phyloP scores from a whole-genome alignment of 1,139 yeast genomes.

The Casaregolazyma lundiana region DNA sequence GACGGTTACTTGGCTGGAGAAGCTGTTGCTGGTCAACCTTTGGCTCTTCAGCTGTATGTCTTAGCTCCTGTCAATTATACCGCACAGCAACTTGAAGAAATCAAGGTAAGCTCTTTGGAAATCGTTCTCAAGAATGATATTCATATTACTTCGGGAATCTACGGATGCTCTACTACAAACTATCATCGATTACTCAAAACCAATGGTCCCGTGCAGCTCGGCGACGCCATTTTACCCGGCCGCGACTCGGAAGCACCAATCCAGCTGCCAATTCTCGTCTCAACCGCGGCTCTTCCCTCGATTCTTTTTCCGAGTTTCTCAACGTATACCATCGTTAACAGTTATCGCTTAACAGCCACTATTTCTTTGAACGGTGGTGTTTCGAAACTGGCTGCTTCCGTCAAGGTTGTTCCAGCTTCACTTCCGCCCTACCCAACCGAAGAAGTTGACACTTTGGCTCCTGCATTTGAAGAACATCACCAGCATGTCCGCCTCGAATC shows the following conservation, averaged over 20 bases:
- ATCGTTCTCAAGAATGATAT: conserved; percentile 9
- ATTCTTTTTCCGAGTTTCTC: conserved; percentile 4
- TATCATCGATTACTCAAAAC: conserved; percentile 3
- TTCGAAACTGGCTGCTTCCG: conserved; percentile 5
- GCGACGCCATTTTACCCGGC: background rate
- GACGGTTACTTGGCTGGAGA: conserved; percentile 6
- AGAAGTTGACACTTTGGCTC: conserved; percentile 2
- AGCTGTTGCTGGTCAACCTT: conserved; percentile 3
- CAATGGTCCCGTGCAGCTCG: background rate
- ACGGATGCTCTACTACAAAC: conserved; percentile 6
- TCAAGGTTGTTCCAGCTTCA: conserved; percentile 6
- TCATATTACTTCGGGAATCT: conserved; percentile 6
- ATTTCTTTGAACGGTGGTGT: conserved; percentile 6
- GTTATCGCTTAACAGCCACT: conserved; percentile 4
- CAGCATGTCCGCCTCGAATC: conserved; percentile 6
- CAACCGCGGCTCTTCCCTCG: background rate
- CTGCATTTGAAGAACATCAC: conserved; percentile 9
- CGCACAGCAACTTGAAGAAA: background rate
- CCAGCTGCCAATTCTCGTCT: background rate
- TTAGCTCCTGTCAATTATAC: background rate
- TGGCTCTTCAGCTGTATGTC: conserved; percentile 1
- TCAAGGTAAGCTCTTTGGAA: background rate
- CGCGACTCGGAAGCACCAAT: conserved; percentile 1
- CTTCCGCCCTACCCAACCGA: conserved; percentile 9
- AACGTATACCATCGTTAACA: conserved; percentile 7